Conservation (phyloP, 2,329 filamentous ascomycete species). For the Neonectria sp. region DNA sequence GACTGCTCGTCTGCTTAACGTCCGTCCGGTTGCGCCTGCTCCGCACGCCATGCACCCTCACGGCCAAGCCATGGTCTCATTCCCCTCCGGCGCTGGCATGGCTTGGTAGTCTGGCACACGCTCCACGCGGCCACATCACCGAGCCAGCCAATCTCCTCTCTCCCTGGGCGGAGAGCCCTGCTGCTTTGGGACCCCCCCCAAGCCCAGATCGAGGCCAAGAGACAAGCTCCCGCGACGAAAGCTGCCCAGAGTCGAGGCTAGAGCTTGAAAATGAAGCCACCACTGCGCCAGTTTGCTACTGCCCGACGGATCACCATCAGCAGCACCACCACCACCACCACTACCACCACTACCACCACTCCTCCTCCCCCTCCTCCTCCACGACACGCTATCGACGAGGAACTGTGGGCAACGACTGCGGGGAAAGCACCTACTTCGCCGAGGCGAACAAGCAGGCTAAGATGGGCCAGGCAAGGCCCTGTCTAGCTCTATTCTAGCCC, state of each 20-base stretch:
- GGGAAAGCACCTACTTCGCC: conserved; percentile 24
- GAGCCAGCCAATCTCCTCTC: conserved; percentile 29
- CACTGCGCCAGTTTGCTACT: background rate
- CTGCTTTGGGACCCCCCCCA: conserved; percentile 11
- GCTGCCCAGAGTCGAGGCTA: background rate
- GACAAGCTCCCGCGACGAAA: conserved; percentile 25
- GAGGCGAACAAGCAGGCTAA: conserved; percentile 16
- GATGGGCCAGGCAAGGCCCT: background rate
- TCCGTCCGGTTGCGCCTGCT: background rate
- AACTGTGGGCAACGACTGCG: conserved; percentile 12
- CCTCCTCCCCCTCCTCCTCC: background rate
- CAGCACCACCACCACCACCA: background rate
- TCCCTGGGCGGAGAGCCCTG: conserved; percentile 15
- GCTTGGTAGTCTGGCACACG: background rate
- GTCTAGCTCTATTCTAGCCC: background rate
- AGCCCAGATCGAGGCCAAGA: conserved; percentile 32
- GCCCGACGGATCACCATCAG: background rate
- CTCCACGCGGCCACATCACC: conserved; percentile 25
- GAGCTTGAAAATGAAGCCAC: background rate
- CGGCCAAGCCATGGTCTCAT: conserved; percentile 29
- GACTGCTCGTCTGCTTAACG: background rate
- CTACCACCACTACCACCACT: background rate
- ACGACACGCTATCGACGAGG: background rate
- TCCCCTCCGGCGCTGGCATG: background rate
- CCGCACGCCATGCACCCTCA: conserved; percentile 20